Percentiles rank a stretch among this genome's conserved stretches.
These are phyloP conservation scores for Emmonsiellopsis sp. DNA, from an alignment of 2,329 filamentous ascomycete genomes.

Conservation along the genomic window DNA sequence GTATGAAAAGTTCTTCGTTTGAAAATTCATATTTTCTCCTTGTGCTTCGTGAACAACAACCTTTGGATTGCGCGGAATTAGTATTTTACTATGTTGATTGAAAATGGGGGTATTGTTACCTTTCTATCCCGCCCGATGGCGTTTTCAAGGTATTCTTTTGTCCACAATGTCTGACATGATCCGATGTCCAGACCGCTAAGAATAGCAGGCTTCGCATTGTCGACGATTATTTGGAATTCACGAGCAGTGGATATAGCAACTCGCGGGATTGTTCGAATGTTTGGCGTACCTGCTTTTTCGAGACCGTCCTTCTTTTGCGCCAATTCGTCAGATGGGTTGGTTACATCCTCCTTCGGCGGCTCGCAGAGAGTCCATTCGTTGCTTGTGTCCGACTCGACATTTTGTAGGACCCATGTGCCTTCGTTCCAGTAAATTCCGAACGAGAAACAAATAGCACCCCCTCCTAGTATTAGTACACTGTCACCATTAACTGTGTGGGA, in stretches of 20 bases:
- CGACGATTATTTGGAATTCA: slow-evolving; percentile 53
- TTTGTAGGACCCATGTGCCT: slow-evolving; percentile 43
- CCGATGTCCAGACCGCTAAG: slow-evolving; percentile 60
- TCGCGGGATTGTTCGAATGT: slow-evolving; percentile 37
- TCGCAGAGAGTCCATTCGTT: slow-evolving; percentile 21
- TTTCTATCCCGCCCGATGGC: slow-evolving; percentile 52
- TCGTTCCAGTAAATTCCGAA: slow-evolving; percentile 81
- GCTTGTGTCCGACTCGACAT: slow-evolving; percentile 12
- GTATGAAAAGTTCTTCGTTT: slow-evolving; percentile 73
- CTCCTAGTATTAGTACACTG: slow-evolving; percentile 58
- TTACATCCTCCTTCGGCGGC: background rate
- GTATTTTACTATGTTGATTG: slow-evolving; percentile 4
- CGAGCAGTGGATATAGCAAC: slow-evolving; percentile 41
- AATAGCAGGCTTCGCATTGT: slow-evolving; percentile 51
- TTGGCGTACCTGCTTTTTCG: slow-evolving; percentile 7
- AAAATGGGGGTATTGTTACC: slow-evolving; percentile 31
- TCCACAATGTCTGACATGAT: slow-evolving; percentile 58
- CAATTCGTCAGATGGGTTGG: background rate
- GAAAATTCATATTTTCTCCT: slow-evolving; percentile 65
- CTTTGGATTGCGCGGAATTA: slow-evolving; percentile 27
- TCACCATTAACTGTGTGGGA: slow-evolving; percentile 38
- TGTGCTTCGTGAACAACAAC: slow-evolving; percentile 65
- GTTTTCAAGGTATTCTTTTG: slow-evolving; percentile 54
- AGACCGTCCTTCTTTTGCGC: background rate
- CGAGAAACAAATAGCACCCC: slow-evolving; percentile 80